A percentile compares a stretch with the other conserved stretches of the same genome.
phyloP scores from a whole-genome alignment of 208 protist species.

The Leptomonas pyrrhocoris region DNA sequence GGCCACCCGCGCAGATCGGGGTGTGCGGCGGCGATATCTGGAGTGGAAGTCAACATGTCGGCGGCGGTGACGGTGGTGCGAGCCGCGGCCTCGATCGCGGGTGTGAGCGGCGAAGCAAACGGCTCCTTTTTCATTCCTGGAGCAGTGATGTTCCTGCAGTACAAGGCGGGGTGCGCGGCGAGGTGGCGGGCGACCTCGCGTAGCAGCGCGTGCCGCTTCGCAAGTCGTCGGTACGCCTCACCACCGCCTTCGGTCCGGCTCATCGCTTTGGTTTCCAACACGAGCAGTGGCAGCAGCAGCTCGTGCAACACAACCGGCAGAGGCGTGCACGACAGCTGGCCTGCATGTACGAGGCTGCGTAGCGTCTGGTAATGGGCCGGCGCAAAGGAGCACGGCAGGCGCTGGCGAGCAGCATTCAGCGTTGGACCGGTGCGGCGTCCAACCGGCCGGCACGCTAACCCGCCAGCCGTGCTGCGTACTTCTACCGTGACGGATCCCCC shows the following conservation, averaged over 20 bases:
- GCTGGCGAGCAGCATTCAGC: neutral
- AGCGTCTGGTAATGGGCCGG: constrained; percentile 9
- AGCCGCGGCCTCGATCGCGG: neutral
- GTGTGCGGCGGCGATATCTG: neutral
- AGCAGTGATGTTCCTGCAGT: no score
- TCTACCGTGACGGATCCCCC: neutral
- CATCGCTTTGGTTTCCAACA: constrained; percentile 1
- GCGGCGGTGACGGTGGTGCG: neutral
- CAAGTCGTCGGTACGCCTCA: neutral
- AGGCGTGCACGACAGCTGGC: neutral
- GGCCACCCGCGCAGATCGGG: constrained; percentile 12
- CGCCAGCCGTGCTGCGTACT: neutral
- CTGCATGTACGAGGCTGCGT: neutral
- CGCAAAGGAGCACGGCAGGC: neutral
- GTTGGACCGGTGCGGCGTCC: neutral
- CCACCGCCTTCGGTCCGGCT: no score
- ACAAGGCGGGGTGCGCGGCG: constrained; percentile 1
- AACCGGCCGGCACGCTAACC: neutral
- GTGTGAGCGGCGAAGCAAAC: neutral
- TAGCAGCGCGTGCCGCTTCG: neutral
- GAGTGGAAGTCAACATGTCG: neutral
- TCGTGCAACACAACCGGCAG: constrained; percentile 13
- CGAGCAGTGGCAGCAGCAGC: constrained; percentile 20
- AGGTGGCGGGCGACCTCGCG: constrained; percentile 2
- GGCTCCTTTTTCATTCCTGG: no score